Evolutionary conservation across 495 filamentous ascomycete genomes (phyloP).

Genomic region (Hypomontagnella submonticulosa): DNA sequence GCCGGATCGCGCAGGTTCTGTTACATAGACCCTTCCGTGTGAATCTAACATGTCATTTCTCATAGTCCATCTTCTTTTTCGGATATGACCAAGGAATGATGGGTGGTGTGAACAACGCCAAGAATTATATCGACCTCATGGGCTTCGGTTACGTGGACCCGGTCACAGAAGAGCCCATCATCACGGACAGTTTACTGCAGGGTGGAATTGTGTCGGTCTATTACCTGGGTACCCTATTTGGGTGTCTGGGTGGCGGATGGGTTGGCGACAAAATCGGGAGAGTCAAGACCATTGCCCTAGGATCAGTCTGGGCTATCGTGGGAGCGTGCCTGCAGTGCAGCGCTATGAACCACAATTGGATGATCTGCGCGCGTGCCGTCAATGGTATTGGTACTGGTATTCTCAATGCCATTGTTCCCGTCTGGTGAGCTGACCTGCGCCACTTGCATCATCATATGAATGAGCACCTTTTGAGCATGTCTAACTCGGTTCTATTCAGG

Average conservation of each 20-base stretch:
- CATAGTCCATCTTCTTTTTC: conserved; percentile 41
- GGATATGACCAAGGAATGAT: conserved; percentile 79
- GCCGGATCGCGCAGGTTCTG: neutral
- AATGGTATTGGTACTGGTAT: conserved; percentile 81
- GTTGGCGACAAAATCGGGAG: conserved; percentile 70
- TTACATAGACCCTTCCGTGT: neutral
- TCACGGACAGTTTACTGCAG: conserved; percentile 71
- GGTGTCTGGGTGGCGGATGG: conserved; percentile 69
- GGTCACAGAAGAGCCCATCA: conserved; percentile 58
- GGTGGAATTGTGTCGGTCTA: conserved; percentile 78
- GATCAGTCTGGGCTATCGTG: conserved; percentile 66
- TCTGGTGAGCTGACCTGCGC: conserved; percentile 56
- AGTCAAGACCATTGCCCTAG: conserved; percentile 70
- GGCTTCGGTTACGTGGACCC: conserved; percentile 69
- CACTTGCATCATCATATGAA: neutral
- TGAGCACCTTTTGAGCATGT: neutral
- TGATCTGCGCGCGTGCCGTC: conserved; percentile 73
- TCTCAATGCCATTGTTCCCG: conserved; percentile 75
- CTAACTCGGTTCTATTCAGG: conserved; percentile 29
- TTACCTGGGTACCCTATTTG: conserved; percentile 74
- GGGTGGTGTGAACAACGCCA: conserved; percentile 76
- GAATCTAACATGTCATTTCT: conserved; percentile 15
- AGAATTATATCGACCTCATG: conserved; percentile 74
- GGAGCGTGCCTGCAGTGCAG: conserved; percentile 70
- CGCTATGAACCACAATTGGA: conserved; percentile 74